Base-by-base conservation (phyloP, 1,284 basidiomycete genomes). In the Rhodotorula sp. region DNA sequence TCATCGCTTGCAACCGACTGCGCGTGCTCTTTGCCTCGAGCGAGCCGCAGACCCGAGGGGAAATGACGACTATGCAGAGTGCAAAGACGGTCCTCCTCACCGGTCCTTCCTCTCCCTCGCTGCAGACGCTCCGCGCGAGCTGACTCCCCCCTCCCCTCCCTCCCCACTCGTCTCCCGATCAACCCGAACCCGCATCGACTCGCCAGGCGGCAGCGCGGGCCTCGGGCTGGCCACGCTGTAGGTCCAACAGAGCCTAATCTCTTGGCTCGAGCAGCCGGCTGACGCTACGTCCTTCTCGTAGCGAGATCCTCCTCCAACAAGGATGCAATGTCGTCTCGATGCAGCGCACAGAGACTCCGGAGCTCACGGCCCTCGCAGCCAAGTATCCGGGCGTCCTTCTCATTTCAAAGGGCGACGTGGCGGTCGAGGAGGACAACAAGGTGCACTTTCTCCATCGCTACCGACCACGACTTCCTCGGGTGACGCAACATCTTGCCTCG, bases 181-280 rank as follows among this genome's bases (percentile, higher is more conserved):
- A 48, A 21, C 13, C 49, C 9, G 5, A 73, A 71, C 77, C 82
- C 10, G 82, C 78, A 0, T 81, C 80, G 34, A 34, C 34, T 34
- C 34, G 34, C 34, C 34, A 34, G 34, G 34, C 34, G 34, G 34
- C 34, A 34, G 34, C 19, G 80, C 83, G 55, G 93, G 93, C 48
- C 88, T 96, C 68, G 93, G 93, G 3, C 86, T 94, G 59, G 90
- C 89, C 25, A 85, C 89, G 67, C 86, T 89, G 52, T 84, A 80
- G 25, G 45, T 46, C 49, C 17, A 34, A 5, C 41, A 27, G 9
- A n/a, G 17, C 19, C 13, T 4, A 5, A 17, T 16, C 45, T 19
- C 7, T 8, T 14, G 5, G 14, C 46, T 14, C 9, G 7, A 21
- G 61, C 3, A 13, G n/a, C n/a, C 4, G 17, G 14, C 64, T 66